Evolutionary conservation across 2,329 filamentous ascomycete genomes (phyloP).

Genomic region (Fusarium penzigii): DNA sequence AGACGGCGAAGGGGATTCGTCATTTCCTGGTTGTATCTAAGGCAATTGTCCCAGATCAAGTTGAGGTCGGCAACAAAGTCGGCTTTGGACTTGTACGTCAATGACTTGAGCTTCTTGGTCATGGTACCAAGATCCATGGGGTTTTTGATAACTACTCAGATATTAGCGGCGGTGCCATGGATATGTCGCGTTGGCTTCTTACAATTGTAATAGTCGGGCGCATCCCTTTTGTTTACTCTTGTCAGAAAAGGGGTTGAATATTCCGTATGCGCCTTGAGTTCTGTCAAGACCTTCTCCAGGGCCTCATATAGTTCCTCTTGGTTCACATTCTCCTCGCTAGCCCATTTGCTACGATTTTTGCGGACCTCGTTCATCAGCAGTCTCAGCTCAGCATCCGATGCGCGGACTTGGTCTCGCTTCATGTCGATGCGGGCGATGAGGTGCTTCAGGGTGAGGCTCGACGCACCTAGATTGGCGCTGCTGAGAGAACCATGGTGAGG

Average conservation of each 20-base stretch:
- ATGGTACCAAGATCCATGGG: conserved; percentile 98
- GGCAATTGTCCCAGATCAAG: conserved; percentile 94
- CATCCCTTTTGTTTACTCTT: conserved; percentile 94
- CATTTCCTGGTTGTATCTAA: conserved; percentile 92
- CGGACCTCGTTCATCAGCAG: conserved; percentile 95
- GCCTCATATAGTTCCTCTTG: conserved; percentile 98
- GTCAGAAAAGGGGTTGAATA: conserved; percentile 96
- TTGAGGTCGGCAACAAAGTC: conserved; percentile 94
- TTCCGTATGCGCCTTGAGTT: conserved; percentile 95
- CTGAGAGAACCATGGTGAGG: conserved; percentile 86
- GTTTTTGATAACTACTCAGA: conserved; percentile 75
- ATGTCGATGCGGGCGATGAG: conserved; percentile 94
- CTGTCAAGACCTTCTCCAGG: conserved; percentile 92
- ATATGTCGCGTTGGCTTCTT: conserved; percentile 43
- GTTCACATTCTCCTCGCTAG: conserved; percentile 93
- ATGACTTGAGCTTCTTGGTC: conserved; percentile 92
- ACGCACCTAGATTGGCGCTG: conserved; percentile 91
- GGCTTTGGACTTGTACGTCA: conserved; percentile 83
- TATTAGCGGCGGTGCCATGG: conserved; percentile 22
- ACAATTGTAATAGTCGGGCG: conserved; percentile 91
- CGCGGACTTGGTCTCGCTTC: conserved; percentile 85
- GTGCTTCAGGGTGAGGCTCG: conserved; percentile 93
- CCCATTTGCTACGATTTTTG: conserved; percentile 98
- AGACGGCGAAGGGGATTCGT: conserved; percentile 87
- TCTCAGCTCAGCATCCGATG: conserved; percentile 89